Evolutionary conservation across 106 monocot species (phyloP).

Genomic region (Dendrobium nobile): DNA sequence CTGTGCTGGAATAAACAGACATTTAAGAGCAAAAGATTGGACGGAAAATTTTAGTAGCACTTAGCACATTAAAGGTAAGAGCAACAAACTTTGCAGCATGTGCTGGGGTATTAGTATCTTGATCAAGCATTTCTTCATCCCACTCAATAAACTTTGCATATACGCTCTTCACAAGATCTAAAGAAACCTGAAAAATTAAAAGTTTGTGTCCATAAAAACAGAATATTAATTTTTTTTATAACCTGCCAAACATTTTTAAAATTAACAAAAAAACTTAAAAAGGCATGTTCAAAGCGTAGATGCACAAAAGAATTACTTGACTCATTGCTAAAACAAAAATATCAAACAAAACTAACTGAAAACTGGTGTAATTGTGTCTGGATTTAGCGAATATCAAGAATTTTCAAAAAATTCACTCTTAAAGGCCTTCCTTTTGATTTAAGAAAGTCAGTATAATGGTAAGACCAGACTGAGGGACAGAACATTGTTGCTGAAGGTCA

Average conservation of each 20-base stretch:
- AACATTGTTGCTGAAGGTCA: neutral
- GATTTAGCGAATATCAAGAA: neutral
- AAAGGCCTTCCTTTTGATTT: neutral
- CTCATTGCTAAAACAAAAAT: neutral
- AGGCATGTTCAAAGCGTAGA: neutral
- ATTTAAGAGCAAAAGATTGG: neutral
- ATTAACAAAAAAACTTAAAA: neutral
- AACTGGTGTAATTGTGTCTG: neutral
- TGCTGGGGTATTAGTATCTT: slow-evolving; percentile 56
- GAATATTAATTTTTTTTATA: neutral
- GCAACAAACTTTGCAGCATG: slow-evolving; percentile 79
- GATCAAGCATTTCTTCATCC: slow-evolving; percentile 98
- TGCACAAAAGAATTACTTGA: neutral
- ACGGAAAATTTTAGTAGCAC: neutral
- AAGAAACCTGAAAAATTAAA: slow-evolving; percentile 60
- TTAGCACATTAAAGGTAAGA: neutral
- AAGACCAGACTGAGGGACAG: neutral
- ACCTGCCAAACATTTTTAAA: neutral
- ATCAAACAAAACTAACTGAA: neutral
- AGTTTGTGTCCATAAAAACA: slow-evolving; percentile 3
- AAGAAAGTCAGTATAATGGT: neutral
- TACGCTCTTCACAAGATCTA: slow-evolving; percentile 84
- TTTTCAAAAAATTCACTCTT: neutral
- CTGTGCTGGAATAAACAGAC: slow-evolving; percentile 61
- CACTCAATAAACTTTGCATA: slow-evolving; percentile 99